phyloP scores from a whole-genome alignment of 345 rosid species.

The Eucalyptus victrix region DNA sequence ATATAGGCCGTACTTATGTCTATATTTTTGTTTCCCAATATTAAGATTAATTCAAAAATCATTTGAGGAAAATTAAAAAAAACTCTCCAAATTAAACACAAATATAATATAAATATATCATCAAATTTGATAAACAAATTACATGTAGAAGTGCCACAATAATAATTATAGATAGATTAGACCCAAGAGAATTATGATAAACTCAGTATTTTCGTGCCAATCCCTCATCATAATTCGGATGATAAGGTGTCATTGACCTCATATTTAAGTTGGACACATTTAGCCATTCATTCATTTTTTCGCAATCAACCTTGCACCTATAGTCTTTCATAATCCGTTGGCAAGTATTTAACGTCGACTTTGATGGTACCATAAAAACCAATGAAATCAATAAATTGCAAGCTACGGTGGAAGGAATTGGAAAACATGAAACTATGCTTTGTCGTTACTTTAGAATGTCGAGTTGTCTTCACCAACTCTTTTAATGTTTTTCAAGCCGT shows the following conservation, averaged over 20 bases:
- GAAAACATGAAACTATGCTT: neutral
- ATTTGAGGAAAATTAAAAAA: neutral
- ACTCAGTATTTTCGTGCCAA: neutral
- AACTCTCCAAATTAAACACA: neutral
- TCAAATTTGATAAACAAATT: neutral
- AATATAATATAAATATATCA: neutral
- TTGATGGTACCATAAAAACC: neutral
- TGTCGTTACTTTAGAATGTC: neutral
- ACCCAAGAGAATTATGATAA: neutral
- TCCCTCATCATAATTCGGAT: neutral
- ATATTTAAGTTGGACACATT: neutral
- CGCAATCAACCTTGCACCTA: neutral
- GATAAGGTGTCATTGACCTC: neutral
- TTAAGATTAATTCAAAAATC: neutral
- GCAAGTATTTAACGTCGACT: neutral
- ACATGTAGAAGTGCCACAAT: neutral
- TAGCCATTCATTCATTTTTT: neutral
- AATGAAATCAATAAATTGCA: neutral
- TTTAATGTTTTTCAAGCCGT: neutral
- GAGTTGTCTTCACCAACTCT: neutral
- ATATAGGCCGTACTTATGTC: too few relatives aligned
- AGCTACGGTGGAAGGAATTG: neutral
- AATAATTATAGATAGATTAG: neutral
- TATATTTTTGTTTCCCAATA: neutral
- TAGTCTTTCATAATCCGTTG: neutral